A percentile compares a stretch with the other conserved stretches of the same genome.
phyloP scores from a whole-genome alignment of 768 basidiomycete species.

The Termitomyces bulborhizus region DNA sequence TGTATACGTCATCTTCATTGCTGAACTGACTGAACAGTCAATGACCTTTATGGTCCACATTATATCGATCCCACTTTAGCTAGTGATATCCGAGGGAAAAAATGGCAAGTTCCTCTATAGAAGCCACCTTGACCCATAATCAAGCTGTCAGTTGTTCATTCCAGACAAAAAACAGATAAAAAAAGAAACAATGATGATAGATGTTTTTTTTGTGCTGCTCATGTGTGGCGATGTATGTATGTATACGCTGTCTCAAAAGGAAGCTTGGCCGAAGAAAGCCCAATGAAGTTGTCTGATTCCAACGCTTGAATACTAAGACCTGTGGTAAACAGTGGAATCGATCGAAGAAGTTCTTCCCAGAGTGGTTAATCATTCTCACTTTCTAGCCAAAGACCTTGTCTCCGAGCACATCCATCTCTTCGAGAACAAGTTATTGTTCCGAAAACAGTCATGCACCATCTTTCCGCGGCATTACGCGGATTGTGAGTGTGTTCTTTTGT shows the following conservation, averaged over 20 bases:
- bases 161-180: background rate
- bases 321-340: background rate
- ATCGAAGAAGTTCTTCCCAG: background rate
- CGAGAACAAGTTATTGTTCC: background rate
- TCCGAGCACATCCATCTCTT: too few relatives aligned
- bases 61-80: background rate
- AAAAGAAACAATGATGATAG: background rate
- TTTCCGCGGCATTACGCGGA: background rate
- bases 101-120: background rate
- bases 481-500: background rate
- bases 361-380: background rate
- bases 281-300: background rate
- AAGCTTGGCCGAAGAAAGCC: background rate
- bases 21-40: background rate
- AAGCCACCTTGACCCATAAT: background rate
- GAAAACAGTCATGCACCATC: background rate
- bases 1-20: background rate
- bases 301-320: too few relatives aligned
- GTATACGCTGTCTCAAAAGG: background rate
- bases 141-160: too few relatives aligned
- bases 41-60: background rate
- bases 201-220: background rate
- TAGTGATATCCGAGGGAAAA: background rate
- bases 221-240: background rate
- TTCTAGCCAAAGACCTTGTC: background rate